Conservation (phyloP, 2,329 filamentous ascomycete species). For the Fusarium sp. region DNA sequence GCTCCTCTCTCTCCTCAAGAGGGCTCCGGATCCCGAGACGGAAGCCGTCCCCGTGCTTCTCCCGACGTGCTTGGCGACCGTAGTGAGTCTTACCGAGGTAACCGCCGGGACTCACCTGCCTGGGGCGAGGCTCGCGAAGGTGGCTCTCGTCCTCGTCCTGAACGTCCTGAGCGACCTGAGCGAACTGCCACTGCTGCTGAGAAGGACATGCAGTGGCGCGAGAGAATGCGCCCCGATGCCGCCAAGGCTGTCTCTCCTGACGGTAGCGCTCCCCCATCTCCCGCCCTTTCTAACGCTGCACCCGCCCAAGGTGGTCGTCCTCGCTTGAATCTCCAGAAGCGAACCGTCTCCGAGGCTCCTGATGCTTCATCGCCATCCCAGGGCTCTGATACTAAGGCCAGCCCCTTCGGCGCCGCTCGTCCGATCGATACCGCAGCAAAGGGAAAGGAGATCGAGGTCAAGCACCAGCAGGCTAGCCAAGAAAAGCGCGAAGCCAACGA, state of each 20-base stretch:
- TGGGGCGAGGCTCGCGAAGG: slow-evolving; percentile 83
- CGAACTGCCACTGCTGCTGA: slow-evolving; percentile 88
- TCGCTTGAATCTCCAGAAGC: slow-evolving; percentile 88
- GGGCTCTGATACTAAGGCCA: slow-evolving; percentile 81
- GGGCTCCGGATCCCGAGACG: slow-evolving; percentile 64
- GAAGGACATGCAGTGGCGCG: slow-evolving; percentile 92
- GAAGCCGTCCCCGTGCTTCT: slow-evolving; percentile 64
- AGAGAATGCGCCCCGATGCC: slow-evolving; percentile 87
- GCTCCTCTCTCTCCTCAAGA: slow-evolving; percentile 75
- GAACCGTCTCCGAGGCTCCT: slow-evolving; percentile 83
- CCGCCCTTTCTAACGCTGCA: slow-evolving; percentile 67
- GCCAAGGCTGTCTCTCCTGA: slow-evolving; percentile 76
- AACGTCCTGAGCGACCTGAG: slow-evolving; percentile 76
- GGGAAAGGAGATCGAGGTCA: slow-evolving; percentile 92
- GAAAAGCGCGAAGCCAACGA: slow-evolving; percentile 91
- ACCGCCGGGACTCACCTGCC: slow-evolving; percentile 76
- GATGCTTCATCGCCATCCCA: slow-evolving; percentile 64
- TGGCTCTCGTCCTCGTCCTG: slow-evolving; percentile 79
- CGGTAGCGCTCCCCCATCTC: slow-evolving; percentile 80
- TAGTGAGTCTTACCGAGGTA: slow-evolving; percentile 69
- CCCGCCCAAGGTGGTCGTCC: slow-evolving; percentile 73
- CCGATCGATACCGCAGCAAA: slow-evolving; percentile 93
- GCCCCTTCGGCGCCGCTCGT: slow-evolving; percentile 91
- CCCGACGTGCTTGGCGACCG: slow-evolving; percentile 67
- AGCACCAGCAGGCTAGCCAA: slow-evolving; percentile 77